Evolutionary conservation across 441 rosid species (phyloP).

Genomic region (Brassica balearica): DNA sequence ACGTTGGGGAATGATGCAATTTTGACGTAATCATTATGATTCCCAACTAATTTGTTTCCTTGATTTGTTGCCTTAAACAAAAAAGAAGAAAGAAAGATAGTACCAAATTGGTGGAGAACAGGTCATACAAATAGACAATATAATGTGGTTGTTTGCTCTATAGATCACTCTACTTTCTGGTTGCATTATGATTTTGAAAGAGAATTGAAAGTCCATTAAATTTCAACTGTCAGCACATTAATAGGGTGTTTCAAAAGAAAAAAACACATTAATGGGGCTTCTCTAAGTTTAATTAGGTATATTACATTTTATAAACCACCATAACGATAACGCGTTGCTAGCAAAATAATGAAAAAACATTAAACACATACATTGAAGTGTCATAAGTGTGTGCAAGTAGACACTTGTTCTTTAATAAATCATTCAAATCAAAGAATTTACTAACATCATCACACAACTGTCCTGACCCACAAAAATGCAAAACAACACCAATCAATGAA

Average conservation of each 20-base stretch:
- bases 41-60: constrained; percentile 8
- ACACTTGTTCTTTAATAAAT: neutral
- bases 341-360: too few species aligned
- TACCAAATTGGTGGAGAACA: constrained; percentile 36
- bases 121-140: constrained; percentile 9
- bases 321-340: too few species aligned
- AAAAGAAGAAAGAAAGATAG: neutral
- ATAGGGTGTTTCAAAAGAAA: neutral
- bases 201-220: constrained; percentile 12
- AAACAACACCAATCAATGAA: constrained; percentile 13
- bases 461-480: constrained; percentile 5
- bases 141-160: constrained; percentile 29
- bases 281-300: constrained; percentile 11
- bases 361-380: constrained; percentile 4
- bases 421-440: constrained; percentile 40
- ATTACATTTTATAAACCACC: neutral
- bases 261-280: neutral
- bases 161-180: constrained; percentile 9
- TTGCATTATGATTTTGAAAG: constrained; percentile 22
- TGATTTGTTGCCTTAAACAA: constrained; percentile 8
- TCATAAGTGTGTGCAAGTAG: constrained; percentile 27
- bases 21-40: constrained; percentile 13
- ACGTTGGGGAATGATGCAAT: constrained; percentile 12
- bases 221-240: neutral
- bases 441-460: constrained; percentile 39